Evolutionary conservation across 495 filamentous ascomycete species (phyloP).

Genomic region (Daldinia loculata): DNA sequence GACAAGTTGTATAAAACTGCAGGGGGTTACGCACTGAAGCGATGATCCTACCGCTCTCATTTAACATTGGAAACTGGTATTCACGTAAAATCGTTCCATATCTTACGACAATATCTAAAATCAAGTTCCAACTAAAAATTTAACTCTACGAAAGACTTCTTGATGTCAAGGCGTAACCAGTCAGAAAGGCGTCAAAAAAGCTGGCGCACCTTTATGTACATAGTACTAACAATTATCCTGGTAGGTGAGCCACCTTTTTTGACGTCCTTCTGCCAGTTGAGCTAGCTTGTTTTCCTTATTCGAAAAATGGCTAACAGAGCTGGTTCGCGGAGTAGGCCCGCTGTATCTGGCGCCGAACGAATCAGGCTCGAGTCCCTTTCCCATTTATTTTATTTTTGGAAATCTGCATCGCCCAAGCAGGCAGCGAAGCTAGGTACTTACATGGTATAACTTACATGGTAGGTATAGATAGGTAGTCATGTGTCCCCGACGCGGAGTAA

Average conservation of each 20-base stretch:
- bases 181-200: too few relatives aligned
- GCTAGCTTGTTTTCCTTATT: background rate
- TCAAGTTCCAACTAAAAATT: background rate
- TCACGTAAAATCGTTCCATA: background rate
- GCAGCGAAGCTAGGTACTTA: background rate
- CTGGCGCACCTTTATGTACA: too few relatives aligned
- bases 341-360: background rate
- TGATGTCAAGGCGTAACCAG: background rate
- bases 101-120: background rate
- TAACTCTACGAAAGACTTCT: background rate
- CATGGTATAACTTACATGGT: background rate
- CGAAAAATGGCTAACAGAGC: background rate
- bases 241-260: too few relatives aligned
- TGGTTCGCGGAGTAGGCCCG: background rate
- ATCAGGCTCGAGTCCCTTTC: constrained; percentile 1
- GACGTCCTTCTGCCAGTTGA: too few relatives aligned
- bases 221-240: too few relatives aligned
- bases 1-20: background rate
- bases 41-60: background rate
- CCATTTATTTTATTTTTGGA: constrained; percentile 1
- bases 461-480: background rate
- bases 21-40: background rate
- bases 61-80: background rate
- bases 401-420: background rate
- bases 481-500: constrained; percentile 1